Percentiles rank a stretch among this genome's conserved stretches.
These are phyloP conservation scores for Macrophomina phaseolina DNA, from an alignment of 2,329 filamentous ascomycete genomes.

Conservation along the genomic window DNA sequence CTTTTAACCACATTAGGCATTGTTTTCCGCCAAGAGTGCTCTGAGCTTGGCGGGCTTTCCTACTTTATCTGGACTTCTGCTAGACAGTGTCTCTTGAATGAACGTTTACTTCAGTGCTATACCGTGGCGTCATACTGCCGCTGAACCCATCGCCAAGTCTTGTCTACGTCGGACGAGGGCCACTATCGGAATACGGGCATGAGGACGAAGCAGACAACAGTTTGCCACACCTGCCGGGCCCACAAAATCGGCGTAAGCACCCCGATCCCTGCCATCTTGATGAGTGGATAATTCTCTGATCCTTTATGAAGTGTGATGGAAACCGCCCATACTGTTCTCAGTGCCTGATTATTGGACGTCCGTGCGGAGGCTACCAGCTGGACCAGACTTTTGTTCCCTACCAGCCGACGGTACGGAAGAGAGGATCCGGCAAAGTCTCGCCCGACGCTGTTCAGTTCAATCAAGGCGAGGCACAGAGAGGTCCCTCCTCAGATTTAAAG, in stretches of 20 bases:
- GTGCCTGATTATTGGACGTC: slow-evolving; percentile 33
- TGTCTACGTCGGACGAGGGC: no score
- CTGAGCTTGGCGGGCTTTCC: no score
- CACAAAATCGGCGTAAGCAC: slow-evolving; percentile 25
- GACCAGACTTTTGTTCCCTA: slow-evolving; percentile 33
- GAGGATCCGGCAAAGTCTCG: background rate
- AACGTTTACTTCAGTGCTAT: no score
- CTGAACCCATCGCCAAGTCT: no score
- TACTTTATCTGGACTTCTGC: no score
- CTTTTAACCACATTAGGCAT: no score
- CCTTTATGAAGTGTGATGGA: slow-evolving; percentile 34
- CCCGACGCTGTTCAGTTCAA: background rate
- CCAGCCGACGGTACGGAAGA: slow-evolving; percentile 14
- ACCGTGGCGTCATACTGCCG: no score
- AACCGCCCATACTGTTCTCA: slow-evolving; percentile 37
- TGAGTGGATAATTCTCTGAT: background rate
- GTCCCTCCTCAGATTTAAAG: no score
- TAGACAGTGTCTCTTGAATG: no score
- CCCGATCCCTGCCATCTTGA: background rate
- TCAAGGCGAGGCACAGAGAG: background rate
- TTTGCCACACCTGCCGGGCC: slow-evolving; percentile 26
- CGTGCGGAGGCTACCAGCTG: slow-evolving; percentile 35
- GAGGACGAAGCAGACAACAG: slow-evolving; percentile 21
- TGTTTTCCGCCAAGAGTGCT: no score
- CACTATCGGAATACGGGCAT: background rate